Evolutionary conservation across 2,329 filamentous ascomycete species (phyloP), one percentile per base, ranked within the genome.

Genomic region (Aspergillus sp.): DNA sequence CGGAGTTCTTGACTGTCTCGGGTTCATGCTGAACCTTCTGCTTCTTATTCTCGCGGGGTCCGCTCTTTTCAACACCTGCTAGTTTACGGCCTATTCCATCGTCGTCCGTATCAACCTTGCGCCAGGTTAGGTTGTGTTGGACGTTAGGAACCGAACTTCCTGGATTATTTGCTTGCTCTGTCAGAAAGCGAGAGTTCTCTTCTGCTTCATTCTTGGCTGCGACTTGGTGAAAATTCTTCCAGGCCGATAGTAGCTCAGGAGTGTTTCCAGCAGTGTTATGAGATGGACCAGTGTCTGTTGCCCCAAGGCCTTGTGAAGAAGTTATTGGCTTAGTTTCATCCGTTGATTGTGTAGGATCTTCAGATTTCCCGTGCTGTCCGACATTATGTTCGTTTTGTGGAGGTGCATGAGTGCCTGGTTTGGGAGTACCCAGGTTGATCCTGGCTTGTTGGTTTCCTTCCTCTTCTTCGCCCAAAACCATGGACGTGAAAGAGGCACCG

Each of bases 1-100:
- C 78, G 2, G 68, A 55, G 60, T 92, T 92, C 51, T 78, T 76
- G 35, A 75, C 63, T 27, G 56, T 39, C 11, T 31, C 44, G 5
- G 43, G 33, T 3, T 60, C 59, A 46, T 64, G 54, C 9, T 67
- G 50, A 15, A 63, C 44, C 52, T 64, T 66, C 24, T 65, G 65
- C 35, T 64, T 66, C 46, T 68, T 70, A 35, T 14, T 55, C 12
- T 54, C 60, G 24, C 48, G 48, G 15, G 53, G 51, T 8, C 58
- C 58, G 12, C 54, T 49, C 35, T 57, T 62, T 27, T 66, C 62
- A 39, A 66, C 59, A 2, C 63, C 63, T 19, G 63, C 52, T 12
- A 70, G 43, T 39, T 67, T 66, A 24, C 70, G 61, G 21, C 56
- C 61, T 39, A 60, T 41, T 11, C 62, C 64, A 55, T 71, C 68